Percentiles rank a stretch among this genome's conserved stretches.
phyloP scores from a whole-genome alignment of 768 basidiomycete species.

The Postia placenta region DNA sequence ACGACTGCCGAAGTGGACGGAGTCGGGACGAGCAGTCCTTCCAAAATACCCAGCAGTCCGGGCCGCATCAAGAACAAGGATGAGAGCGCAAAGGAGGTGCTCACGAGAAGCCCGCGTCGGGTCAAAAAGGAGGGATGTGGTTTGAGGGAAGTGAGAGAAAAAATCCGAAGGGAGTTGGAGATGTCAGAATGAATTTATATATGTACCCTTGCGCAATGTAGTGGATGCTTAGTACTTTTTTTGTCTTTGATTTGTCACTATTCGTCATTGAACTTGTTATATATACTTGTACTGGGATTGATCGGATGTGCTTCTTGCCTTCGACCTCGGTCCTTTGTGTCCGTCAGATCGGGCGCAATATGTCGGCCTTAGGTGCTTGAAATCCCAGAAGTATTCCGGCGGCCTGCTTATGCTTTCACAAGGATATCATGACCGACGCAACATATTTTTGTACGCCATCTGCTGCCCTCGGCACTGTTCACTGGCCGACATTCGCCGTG shows the following conservation, averaged over 20 bases:
- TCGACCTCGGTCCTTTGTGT: too few species aligned
- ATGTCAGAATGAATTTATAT: constrained; percentile 39
- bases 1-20: constrained; percentile 14
- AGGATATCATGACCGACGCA: too few species aligned
- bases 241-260: not conserved
- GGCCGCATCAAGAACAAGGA: constrained; percentile 35
- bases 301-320: too few species aligned
- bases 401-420: too few species aligned
- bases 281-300: not conserved
- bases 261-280: not conserved
- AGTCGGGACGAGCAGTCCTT: constrained; percentile 37
- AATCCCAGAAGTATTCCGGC: too few species aligned
- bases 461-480: too few species aligned
- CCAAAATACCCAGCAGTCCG: constrained; percentile 26
- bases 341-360: too few species aligned
- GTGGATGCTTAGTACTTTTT: not conserved
- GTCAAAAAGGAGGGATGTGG: constrained; percentile 70
- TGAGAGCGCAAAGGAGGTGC: constrained; percentile 54
- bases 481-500: too few species aligned
- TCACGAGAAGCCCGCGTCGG: constrained; percentile 64
- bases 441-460: too few species aligned
- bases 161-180: constrained; percentile 75
- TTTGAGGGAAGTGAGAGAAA: constrained; percentile 73
- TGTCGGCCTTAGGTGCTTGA: too few species aligned
- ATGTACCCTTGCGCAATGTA: constrained; percentile 1